Percentiles rank a stretch among this genome's conserved stretches.
Evolutionary conservation across 2,329 filamentous ascomycete species (phyloP).

Genomic region (Colletotrichum viniferum): DNA sequence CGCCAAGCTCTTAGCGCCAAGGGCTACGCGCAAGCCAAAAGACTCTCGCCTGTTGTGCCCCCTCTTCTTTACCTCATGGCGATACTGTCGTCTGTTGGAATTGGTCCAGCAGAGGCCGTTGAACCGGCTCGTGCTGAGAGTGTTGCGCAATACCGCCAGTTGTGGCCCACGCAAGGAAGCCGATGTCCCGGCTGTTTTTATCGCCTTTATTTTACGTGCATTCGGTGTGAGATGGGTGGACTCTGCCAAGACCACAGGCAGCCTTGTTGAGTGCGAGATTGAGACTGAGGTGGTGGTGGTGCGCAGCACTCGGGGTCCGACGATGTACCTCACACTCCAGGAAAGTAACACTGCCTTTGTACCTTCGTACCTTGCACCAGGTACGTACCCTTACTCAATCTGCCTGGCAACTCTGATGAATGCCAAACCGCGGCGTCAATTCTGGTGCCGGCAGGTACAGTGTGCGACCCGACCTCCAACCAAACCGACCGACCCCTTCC

Average conservation of each 20-base stretch:
- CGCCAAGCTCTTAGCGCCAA: conserved; percentile 17
- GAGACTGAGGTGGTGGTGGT: background rate
- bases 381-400: background rate
- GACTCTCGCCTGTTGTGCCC: conserved; percentile 2
- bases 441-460: background rate
- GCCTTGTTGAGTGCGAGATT: background rate
- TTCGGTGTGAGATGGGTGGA: background rate
- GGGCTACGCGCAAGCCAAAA: conserved; percentile 19
- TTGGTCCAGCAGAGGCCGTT: conserved; percentile 10
- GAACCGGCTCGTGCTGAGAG: conserved; percentile 18
- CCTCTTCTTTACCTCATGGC: background rate
- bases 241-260: conserved; percentile 4
- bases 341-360: background rate
- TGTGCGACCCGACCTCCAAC: background rate
- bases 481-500: background rate
- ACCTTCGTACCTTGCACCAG: background rate
- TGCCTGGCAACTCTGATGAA: background rate
- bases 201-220: background rate
- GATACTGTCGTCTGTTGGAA: background rate
- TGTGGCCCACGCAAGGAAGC: conserved; percentile 17
- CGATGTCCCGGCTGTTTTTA: conserved; percentile 1
- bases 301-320: conserved; percentile 5
- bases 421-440: background rate
- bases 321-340: background rate
- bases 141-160: conserved; percentile 18